Conservation (phyloP, 1,284 basidiomycete species). For the Marasmius sp. region DNA sequence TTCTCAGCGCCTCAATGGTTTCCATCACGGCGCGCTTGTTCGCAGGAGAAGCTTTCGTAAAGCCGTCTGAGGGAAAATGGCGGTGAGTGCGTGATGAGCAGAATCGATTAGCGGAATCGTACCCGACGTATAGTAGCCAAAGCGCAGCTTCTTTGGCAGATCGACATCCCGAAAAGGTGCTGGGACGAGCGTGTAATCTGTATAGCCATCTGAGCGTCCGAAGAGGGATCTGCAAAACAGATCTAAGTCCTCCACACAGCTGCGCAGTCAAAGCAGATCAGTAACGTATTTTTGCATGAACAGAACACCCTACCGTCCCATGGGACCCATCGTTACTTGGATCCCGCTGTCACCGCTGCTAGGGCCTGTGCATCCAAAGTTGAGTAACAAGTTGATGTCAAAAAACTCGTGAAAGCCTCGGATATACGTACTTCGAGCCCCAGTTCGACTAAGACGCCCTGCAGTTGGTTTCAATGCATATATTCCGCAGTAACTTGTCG, state of each 20-base stretch:
- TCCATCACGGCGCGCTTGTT: slow-evolving; percentile 79
- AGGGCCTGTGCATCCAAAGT: slow-evolving; percentile 34
- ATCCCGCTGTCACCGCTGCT: slow-evolving; percentile 71
- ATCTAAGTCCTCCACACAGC: slow-evolving; percentile 39
- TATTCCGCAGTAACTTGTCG: slow-evolving; percentile 77
- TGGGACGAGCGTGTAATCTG: slow-evolving; percentile 46
- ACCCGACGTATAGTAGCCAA: slow-evolving; percentile 75
- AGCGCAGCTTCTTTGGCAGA: slow-evolving; percentile 57
- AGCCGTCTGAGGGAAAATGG: slow-evolving; percentile 45
- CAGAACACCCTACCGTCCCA: slow-evolving; percentile 56
- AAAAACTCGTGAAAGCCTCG: neutral
- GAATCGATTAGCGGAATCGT: slow-evolving; percentile 11
- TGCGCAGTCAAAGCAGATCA: neutral
- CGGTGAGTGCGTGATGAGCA: neutral
- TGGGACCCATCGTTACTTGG: slow-evolving; percentile 62
- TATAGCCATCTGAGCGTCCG: slow-evolving; percentile 41
- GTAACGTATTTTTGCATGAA: neutral
- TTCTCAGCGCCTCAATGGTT: slow-evolving; percentile 65
- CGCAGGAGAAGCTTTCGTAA: slow-evolving; percentile 76
- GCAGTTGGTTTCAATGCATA: slow-evolving; percentile 77
- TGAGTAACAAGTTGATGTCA: neutral
- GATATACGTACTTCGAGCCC: slow-evolving; percentile 42
- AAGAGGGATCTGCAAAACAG: slow-evolving; percentile 57
- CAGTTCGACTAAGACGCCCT: slow-evolving; percentile 50
- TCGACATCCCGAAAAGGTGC: slow-evolving; percentile 59